Evolutionary conservation across 805 yeast species (phyloP), one percentile per base, ranked within the genome.

Genomic region (Candida silvicultrix): DNA sequence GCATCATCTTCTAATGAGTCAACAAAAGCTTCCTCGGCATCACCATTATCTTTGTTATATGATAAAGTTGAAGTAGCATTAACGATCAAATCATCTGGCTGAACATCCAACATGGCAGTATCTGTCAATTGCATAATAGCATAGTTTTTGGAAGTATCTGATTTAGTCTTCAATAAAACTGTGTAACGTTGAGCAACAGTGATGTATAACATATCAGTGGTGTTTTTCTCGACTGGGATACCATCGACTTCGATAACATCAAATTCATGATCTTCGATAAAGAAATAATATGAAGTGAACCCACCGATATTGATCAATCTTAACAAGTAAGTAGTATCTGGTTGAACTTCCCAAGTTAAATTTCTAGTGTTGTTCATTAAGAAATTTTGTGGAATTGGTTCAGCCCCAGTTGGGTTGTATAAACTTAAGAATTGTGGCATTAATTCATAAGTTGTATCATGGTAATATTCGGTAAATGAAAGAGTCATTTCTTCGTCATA

Each of bases 351-450:
- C 85, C 89, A 80, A n/a, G 90, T 78, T 59, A 77, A 70, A 66
- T 85, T 84, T 59, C 73, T 77, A 12, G 96, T 83, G 62, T 89
- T 89, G 69, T 92, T 92, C 65, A 89, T 72, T 57, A 94, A 74
- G 55, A 85, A 66, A 62, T 71, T 69, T 54, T 86, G 85, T 9
- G 99, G 99, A 55, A 94, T 82, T 43, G 99, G 99, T 70, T 94
- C 99, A 39, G 98, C 97, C 60, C 99, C 99, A 10, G 97, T 88
- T 48, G 99, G 99, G 67, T 94, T 94, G 71, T 74, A 81, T 51
- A 82, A 63, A 53, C 69, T 78, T 71, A 89, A 62, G 70, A 94
- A 90, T 34, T 56, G 48, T 16, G 74, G 69, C 19, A 63, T 68
- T 54, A 85, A 70, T 35, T 66, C 78, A 22, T 70, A 69, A 29